Conservation (phyloP, 331 rosid species). For the Phaseolus coccineus region DNA sequence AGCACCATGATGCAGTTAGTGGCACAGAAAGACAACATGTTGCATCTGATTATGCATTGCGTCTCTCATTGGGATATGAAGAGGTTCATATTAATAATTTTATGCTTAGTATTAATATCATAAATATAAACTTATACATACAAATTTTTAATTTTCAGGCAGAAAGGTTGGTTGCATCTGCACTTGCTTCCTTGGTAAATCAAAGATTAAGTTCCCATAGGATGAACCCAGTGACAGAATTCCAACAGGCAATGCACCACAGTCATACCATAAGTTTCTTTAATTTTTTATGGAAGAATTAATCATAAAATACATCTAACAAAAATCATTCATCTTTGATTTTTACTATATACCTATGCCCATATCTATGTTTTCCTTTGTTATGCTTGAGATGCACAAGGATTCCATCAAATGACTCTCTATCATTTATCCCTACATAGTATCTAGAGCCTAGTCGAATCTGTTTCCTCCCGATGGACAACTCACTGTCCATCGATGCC, state of each 20-base stretch:
- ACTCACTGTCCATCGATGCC: too few relatives aligned
- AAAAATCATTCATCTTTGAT: too few relatives aligned
- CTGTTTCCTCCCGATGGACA: too few relatives aligned
- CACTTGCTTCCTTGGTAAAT: slow-evolving; percentile 79
- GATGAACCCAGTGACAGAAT: slow-evolving; percentile 42
- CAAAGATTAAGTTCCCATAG: slow-evolving; percentile 52
- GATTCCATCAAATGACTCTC: too few relatives aligned
- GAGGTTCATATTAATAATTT: slow-evolving; percentile 53
- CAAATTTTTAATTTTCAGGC: slow-evolving; percentile 60
- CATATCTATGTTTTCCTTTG: too few relatives aligned
- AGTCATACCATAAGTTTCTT: slow-evolving; percentile 12
- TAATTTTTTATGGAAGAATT: slow-evolving; percentile 17
- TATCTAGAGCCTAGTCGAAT: too few relatives aligned
- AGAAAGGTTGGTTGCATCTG: slow-evolving; percentile 77
- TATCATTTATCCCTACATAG: too few relatives aligned
- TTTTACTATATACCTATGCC: too few relatives aligned
- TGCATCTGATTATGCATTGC: slow-evolving; percentile 66
- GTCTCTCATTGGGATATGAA: slow-evolving; percentile 59
- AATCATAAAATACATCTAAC: background rate
- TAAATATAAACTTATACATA: slow-evolving; percentile 34
- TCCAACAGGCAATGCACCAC: slow-evolving; percentile 74
- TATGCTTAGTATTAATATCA: slow-evolving; percentile 34
- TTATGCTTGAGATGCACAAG: too few relatives aligned
- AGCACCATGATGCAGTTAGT: slow-evolving; percentile 75
- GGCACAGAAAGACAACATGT: slow-evolving; percentile 72